Conservation (phyloP, 2,329 filamentous ascomycete species). For the Metarhizium humberi region DNA sequence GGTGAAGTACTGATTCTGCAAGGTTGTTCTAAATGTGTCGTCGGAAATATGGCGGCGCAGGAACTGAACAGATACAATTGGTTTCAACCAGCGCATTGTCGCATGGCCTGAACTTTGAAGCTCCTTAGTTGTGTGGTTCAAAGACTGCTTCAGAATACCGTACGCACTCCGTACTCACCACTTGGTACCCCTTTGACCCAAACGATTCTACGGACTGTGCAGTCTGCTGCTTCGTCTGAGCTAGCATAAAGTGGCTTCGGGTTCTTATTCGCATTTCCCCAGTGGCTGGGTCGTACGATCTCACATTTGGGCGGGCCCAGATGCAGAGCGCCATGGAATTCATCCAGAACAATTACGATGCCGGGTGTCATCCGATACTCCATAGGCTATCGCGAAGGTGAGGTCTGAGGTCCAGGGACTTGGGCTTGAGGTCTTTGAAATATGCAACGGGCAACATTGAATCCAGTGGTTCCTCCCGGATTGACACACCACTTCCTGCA, state of each 20-base stretch:
- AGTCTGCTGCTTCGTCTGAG: not conserved
- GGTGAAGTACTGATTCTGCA: too few species aligned
- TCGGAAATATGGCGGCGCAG: too few species aligned
- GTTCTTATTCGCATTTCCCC: not conserved
- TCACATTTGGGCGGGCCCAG: not conserved
- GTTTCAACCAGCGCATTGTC: constrained; percentile 7
- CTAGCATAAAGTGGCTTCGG: not conserved
- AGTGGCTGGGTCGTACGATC: not conserved
- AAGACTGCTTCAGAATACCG: too few species aligned
- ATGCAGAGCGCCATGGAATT: not conserved
- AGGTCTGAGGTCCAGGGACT: too few species aligned
- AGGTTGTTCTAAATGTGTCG: too few species aligned
- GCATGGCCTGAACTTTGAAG: too few species aligned
- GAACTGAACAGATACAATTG: not conserved
- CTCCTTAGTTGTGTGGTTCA: too few species aligned
- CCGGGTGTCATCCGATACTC: not conserved
- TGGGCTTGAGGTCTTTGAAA: too few species aligned
- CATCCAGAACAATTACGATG: not conserved
- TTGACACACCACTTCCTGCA: not conserved
- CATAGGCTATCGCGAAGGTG: not conserved
- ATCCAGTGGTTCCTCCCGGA: not conserved
- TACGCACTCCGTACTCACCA: too few species aligned
- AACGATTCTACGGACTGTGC: too few species aligned
- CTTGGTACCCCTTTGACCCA: too few species aligned
- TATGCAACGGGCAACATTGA: too few species aligned